Evolutionary conservation across 768 basidiomycete species (phyloP), one percentile per base, ranked within the genome.

Genomic region (Wakefieldia striispora): DNA sequence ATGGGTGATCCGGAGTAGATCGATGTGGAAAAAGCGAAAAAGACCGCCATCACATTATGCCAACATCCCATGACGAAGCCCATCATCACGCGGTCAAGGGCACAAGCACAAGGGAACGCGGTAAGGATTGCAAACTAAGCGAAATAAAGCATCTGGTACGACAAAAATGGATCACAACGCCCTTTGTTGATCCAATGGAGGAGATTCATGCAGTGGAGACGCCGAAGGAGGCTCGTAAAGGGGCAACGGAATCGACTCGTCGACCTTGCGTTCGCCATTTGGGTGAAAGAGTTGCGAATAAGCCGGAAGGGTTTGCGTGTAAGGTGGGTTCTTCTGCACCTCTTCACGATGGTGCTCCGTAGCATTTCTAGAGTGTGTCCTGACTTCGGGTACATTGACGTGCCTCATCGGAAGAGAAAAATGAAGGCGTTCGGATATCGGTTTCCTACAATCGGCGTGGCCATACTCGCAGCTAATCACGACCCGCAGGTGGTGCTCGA

Each of bases 251-350:
- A 43, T 58, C n/a, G 77, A 79, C 52, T 79, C 75, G 60, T 91
- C 88, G 42, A 87, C 73, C 69, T 82, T 86, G 47, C 76, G 76
- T 45, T 89, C 84, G 16, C 91, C 90, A 56, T 88, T 86, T 16
- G 72, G 59, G 60, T 91, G 70, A 69, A 84, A 92, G 17, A 92
- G 73, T 55, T 90, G 87, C 6, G 86, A 88, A 61, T 92, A 92
- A 3, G 83, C 77, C 2, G 90, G 91, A 17, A 89, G 79, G 37
- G 57, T 58, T 13, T 67, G 64, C 5, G 61, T 51, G 43, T 58
- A 58, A 23, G 56, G 65, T 10, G 57, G 43, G 29, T 12, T 46
- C 44, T 50, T 61, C 36, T 23, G 57, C 21, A 39, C 20, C 21
- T 55, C 53, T 34, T 43, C 53, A 9, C 39, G n/a, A 36, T 33